Evolutionary conservation across 2,329 filamentous ascomycete genomes (phyloP).

Genomic region (Penicillium brasilianum): DNA sequence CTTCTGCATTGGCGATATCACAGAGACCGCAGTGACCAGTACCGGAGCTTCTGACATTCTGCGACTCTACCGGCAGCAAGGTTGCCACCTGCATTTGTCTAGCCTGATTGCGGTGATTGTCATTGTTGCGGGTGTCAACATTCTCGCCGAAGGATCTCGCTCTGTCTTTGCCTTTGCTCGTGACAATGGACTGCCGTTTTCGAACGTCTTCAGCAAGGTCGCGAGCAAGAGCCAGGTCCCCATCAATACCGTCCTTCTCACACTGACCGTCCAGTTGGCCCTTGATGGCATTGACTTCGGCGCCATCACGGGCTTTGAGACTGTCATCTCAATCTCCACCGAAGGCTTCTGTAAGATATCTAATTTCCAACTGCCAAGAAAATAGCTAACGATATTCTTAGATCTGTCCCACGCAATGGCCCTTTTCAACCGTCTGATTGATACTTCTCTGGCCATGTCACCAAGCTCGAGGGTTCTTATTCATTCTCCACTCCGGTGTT

Average conservation of each 20-base stretch:
- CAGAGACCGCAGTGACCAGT: slow-evolving; percentile 49
- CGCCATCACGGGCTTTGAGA: slow-evolving; percentile 60
- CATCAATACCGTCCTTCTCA: slow-evolving; percentile 56
- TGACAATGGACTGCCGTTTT: slow-evolving; percentile 61
- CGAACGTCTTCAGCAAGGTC: slow-evolving; percentile 52
- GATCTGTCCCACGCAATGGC: slow-evolving; percentile 64
- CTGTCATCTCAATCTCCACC: slow-evolving; percentile 62
- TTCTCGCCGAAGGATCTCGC: slow-evolving; percentile 56
- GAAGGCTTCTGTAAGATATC: slow-evolving; percentile 58
- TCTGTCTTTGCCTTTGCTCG: slow-evolving; percentile 54
- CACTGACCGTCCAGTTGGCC: slow-evolving; percentile 55
- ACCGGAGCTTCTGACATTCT: slow-evolving; percentile 60
- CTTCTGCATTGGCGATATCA: slow-evolving; percentile 59
- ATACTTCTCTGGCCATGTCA: slow-evolving; percentile 49
- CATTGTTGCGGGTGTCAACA: slow-evolving; percentile 51
- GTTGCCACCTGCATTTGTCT: slow-evolving; percentile 53
- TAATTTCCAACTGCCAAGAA: neutral
- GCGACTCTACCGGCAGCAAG: slow-evolving; percentile 55
- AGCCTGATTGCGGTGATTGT: slow-evolving; percentile 57
- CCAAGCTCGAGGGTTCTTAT: slow-evolving; percentile 44
- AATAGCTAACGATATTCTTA: slow-evolving; percentile 24
- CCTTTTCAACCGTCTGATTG: slow-evolving; percentile 56
- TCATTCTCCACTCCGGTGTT: slow-evolving; percentile 52
- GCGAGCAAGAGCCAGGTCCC: slow-evolving; percentile 55
- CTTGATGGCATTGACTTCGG: slow-evolving; percentile 63